Percentiles rank a stretch among this genome's conserved stretches.
Evolutionary conservation across 257 asterid genomes (phyloP).

Genomic region (Marsdenia floribunda): DNA sequence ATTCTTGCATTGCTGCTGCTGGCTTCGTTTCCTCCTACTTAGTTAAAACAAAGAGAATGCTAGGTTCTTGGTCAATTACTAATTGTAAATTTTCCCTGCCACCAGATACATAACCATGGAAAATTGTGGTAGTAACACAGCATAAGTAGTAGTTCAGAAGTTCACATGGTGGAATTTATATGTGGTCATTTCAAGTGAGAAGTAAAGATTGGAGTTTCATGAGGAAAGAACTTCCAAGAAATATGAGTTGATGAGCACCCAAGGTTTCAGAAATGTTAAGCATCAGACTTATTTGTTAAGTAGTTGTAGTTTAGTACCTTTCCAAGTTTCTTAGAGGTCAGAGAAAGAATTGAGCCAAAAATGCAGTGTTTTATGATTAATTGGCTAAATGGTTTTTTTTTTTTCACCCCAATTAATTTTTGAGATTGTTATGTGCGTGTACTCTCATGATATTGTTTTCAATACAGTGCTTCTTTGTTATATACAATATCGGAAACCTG

Average conservation of each 20-base stretch:
- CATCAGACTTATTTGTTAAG: not conserved
- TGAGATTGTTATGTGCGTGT: not conserved
- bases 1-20: not conserved
- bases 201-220: too few relatives aligned
- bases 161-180: too few relatives aligned
- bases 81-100: not conserved
- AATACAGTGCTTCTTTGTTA: not conserved
- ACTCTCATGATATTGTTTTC: not conserved
- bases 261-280: too few relatives aligned
- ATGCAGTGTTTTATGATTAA: not conserved
- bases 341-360: not conserved
- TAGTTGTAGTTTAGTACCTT: not conserved
- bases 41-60: not conserved
- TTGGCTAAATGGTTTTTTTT: not conserved
- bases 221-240: too few relatives aligned
- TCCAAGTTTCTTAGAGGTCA: not conserved
- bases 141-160: too few relatives aligned
- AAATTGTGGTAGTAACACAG: not conserved
- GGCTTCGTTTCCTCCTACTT: not conserved
- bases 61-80: not conserved
- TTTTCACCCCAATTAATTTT: not conserved
- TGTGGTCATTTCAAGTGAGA: too few relatives aligned
- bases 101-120: not conserved
- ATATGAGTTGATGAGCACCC: too few relatives aligned
- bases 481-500: not conserved